A percentile compares a stretch with the other conserved stretches of the same genome.
Evolutionary conservation across 768 basidiomycete species (phyloP).

Genomic region (Sporobolomyces phaffii): DNA sequence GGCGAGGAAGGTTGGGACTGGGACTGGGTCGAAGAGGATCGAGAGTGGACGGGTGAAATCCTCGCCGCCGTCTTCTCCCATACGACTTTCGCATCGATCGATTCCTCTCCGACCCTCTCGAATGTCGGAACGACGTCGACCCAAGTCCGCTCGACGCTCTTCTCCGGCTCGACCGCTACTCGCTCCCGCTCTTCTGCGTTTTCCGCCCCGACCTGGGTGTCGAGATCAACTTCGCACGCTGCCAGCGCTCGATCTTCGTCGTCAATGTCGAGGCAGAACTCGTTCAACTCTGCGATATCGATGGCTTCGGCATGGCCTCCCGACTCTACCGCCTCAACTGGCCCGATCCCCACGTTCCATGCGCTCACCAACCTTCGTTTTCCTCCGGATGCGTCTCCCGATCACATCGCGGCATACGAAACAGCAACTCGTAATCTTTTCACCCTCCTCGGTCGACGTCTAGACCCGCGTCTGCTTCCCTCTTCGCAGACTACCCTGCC

Average conservation of each 20-base stretch:
- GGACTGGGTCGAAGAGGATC: slow-evolving; percentile 15
- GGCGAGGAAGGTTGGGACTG: background rate
- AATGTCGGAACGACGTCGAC: background rate
- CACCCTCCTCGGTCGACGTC: slow-evolving; percentile 19
- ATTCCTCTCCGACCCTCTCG: background rate
- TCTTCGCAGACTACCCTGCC: background rate
- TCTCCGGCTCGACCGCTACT: background rate
- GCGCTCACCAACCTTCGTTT: slow-evolving; percentile 33
- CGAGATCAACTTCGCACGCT: background rate
- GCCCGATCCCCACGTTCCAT: slow-evolving; percentile 25
- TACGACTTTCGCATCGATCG: slow-evolving; percentile 13
- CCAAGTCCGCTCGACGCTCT: background rate
- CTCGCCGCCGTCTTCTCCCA: slow-evolving; percentile 27
- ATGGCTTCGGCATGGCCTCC: background rate
- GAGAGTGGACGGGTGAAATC: slow-evolving; percentile 18
- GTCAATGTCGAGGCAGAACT: background rate
- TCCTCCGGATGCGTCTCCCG: background rate
- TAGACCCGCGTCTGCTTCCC: background rate
- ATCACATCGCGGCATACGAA: slow-evolving; percentile 14
- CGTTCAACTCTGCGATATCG: background rate
- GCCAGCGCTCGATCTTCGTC: background rate
- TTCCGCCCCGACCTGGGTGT: background rate
- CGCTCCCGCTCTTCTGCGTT: background rate
- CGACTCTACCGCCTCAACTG: background rate
- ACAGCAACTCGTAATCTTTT: slow-evolving; percentile 13